Conservation (phyloP, 2,329 filamentous ascomycete species). For the Fusarium solani-melongenae region DNA sequence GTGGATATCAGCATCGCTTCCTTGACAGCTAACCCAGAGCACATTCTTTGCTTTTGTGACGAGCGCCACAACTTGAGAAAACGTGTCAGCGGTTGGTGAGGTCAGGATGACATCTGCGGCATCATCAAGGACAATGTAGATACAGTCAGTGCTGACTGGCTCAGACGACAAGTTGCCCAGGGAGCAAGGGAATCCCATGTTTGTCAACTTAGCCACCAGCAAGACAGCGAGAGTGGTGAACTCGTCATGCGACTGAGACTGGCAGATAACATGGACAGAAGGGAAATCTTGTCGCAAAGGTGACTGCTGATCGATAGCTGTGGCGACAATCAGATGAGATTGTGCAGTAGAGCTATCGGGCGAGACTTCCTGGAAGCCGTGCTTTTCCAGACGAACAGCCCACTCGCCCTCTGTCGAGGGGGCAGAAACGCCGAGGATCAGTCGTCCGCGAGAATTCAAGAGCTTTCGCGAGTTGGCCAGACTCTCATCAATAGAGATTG, state of each 20-base stretch:
- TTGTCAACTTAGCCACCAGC: not conserved
- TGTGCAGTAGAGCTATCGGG: not conserved
- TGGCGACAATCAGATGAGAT: not conserved
- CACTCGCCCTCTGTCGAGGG: not conserved
- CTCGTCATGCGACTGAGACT: slow-evolving; percentile 6
- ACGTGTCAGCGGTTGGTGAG: slow-evolving; percentile 2
- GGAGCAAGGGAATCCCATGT: slow-evolving; percentile 8
- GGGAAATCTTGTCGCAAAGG: not conserved
- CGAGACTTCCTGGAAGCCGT: not conserved
- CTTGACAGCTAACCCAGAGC: slow-evolving; percentile 22
- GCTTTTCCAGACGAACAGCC: not conserved
- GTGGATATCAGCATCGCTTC: not conserved
- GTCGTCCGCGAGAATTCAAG: slow-evolving; percentile 6
- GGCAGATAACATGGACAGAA: slow-evolving; percentile 9
- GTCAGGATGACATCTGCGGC: not conserved
- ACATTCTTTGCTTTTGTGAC: slow-evolving; percentile 14
- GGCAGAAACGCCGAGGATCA: not conserved
- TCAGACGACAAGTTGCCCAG: not conserved
- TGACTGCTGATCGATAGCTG: not conserved
- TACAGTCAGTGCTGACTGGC: slow-evolving; percentile 2
- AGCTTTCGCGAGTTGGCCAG: slow-evolving; percentile 14
- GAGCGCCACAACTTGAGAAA: slow-evolving; percentile 11
- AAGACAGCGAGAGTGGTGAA: slow-evolving; percentile 8
- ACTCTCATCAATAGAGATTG: not conserved
- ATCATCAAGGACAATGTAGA: slow-evolving; percentile 20